Evolutionary conservation across 208 protist species (phyloP).

Genomic region (Leishmania mexicana): DNA sequence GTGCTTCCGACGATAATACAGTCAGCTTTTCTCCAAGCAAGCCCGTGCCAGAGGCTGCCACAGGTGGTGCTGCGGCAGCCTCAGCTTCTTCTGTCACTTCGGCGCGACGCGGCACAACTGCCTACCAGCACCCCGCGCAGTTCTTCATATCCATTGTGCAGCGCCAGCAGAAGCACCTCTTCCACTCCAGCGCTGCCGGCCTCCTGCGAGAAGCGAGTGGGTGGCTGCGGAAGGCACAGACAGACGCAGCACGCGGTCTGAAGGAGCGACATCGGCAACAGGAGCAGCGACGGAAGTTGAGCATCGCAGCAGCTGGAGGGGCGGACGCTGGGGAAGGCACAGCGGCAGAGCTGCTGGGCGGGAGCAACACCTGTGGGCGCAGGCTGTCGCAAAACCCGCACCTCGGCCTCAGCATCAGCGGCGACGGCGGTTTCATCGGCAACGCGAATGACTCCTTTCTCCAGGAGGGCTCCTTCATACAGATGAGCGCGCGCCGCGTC

Average conservation of each 20-base stretch:
- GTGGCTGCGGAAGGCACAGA: conserved; percentile 59
- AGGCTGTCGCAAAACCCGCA: conserved; percentile 1
- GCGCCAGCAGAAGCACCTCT: conserved; percentile 57
- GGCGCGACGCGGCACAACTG: conserved; percentile 2
- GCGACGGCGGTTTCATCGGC: conserved; percentile 33
- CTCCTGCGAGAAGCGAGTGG: conserved; percentile 59
- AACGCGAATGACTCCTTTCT: conserved; percentile 42
- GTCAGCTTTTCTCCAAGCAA: not conserved
- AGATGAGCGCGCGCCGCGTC: conserved; percentile 5
- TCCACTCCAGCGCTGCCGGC: conserved; percentile 46
- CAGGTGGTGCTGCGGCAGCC: not conserved
- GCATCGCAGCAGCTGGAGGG: conserved; percentile 10
- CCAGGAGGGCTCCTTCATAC: conserved; percentile 24
- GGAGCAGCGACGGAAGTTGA: conserved; percentile 12
- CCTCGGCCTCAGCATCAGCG: conserved; percentile 14
- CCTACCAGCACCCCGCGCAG: conserved; percentile 66
- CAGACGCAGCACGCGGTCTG: conserved; percentile 16
- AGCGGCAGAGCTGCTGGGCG: conserved; percentile 1
- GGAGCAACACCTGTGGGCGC: not conserved
- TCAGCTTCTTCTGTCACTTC: not conserved
- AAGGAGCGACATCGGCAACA: conserved; percentile 25
- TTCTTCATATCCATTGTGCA: conserved; percentile 73
- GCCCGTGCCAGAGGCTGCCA: not conserved
- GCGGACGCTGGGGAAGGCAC: conserved; percentile 9
- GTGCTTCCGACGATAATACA: not conserved